Base-by-base conservation (phyloP, 257 asterid species). In the Catharanthus roseus region DNA sequence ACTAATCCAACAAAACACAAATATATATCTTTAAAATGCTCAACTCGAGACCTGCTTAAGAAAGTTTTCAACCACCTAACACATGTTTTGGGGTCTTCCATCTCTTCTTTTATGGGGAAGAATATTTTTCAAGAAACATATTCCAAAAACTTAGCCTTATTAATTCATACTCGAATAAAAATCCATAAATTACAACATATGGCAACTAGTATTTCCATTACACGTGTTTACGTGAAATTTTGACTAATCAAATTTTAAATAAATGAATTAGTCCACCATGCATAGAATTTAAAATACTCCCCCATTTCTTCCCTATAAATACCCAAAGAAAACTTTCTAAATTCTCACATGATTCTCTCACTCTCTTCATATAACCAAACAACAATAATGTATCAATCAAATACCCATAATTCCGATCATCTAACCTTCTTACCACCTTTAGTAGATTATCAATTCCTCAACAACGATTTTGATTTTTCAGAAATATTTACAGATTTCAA, bases 391-490 rank as follows among this genome's bases (percentile, higher is more conserved):
- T 19, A 26, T 12, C 6, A 63, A 7, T 5, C 10, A 41, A 70
- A 33, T 26, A 19, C 34, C 56, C 80, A 45, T n/a, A 31, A 24
- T 16, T 54, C 63, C 31, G 77, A 77, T 42, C 12, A 3, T 3
- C 54, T 66, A 1, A 68, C 57, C 57, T 15, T 66, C 2, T 10
- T 66, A 1, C 67, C 38, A 12, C 70, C 66, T 19, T n/a, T 55
- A 13, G 29, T 72, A 15, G 64, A 72, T 8, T 33, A 50, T 7
- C 63, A 71, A 31, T 75, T 71, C 21, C 44, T 77, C 6, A 26
- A 68, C 6, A 26, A 68, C 11, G 76, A 72, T 66, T 60, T 69
- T 18, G 70, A 29, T 10, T 71, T 66, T 5, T 38, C 73, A 13
- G 80, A 66, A 39, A 56, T 65, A 8, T 77, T 47, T 61, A 49